Evolutionary conservation across 345 rosid species (phyloP).

Genomic region (Pugionium cornutum): DNA sequence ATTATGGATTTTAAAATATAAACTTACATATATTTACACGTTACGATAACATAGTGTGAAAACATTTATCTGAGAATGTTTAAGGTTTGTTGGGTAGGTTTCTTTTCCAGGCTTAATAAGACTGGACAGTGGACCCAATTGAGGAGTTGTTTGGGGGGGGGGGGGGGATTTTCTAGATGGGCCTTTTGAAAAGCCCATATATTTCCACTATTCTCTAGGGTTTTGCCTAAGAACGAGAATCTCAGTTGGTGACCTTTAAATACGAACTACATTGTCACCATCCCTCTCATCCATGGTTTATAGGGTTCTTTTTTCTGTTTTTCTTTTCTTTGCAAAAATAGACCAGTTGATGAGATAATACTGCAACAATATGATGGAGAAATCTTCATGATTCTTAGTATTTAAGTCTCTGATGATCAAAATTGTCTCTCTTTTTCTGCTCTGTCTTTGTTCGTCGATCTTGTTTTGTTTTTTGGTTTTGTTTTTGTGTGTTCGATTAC

Average conservation of each 20-base stretch:
- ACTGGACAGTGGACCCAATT: too few species aligned
- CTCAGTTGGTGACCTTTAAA: slow-evolving; percentile 27
- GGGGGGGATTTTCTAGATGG: neutral
- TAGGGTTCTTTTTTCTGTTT: neutral
- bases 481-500: neutral
- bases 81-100: too few species aligned
- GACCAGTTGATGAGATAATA: slow-evolving; percentile 38
- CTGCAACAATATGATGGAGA: slow-evolving; percentile 46
- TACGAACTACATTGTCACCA: neutral
- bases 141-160: neutral
- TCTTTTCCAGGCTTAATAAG: too few species aligned
- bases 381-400: slow-evolving; percentile 39
- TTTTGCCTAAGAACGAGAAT: neutral
- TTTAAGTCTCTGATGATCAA: slow-evolving; percentile 43
- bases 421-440: neutral
- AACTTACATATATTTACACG: too few species aligned
- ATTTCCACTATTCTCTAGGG: slow-evolving; percentile 15
- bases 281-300: neutral
- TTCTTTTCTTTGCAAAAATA: neutral
- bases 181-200: neutral
- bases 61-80: too few species aligned
- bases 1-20: too few species aligned
- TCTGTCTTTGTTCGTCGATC: too few species aligned
- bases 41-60: too few species aligned
- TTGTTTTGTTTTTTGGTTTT: too few species aligned